Conservation (phyloP, 192 early-diverging fungal genomes). For the Backusella liffmaniae region DNA sequence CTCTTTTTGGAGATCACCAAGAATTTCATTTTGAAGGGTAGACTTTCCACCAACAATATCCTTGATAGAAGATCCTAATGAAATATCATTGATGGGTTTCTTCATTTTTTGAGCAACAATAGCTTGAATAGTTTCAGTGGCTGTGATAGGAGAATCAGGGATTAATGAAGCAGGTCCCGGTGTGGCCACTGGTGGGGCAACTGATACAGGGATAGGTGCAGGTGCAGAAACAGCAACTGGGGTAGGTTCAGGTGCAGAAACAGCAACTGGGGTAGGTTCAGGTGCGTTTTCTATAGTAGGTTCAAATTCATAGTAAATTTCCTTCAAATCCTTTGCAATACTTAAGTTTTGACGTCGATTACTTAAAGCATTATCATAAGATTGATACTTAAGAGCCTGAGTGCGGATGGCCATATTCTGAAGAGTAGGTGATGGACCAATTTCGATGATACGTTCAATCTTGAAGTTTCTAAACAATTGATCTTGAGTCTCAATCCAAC, state of each 20-base stretch:
- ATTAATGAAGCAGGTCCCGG: conserved; percentile 60
- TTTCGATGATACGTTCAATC: conserved; percentile 86
- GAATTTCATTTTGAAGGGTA: conserved; percentile 96
- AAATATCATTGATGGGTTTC: conserved; percentile 72
- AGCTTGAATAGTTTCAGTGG: conserved; percentile 77
- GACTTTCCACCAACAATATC: conserved; percentile 95
- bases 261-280: conserved; percentile 44
- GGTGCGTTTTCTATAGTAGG: conserved; percentile 58
- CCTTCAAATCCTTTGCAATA: conserved; percentile 85
- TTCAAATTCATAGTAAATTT: conserved; percentile 93
- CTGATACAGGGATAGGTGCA: conserved; percentile 43
- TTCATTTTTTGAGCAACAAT: conserved; percentile 91
- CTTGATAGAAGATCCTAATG: conserved; percentile 79
- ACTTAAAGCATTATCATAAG: conserved; percentile 92
- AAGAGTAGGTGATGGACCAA: conserved; percentile 87
- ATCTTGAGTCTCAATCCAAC: conserved; percentile 95
- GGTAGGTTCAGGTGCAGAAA: conserved; percentile 40
- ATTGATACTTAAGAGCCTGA: conserved; percentile 94
- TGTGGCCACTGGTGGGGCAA: conserved; percentile 32
- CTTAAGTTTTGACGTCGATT: conserved; percentile 87
- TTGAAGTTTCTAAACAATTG: conserved; percentile 75
- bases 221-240: conserved; percentile 45
- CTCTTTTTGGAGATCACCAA: conserved; percentile 93
- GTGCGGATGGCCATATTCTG: conserved; percentile 93
- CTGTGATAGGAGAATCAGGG: conserved; percentile 78